Percentiles rank a stretch among this genome's conserved stretches.
phyloP scores from a whole-genome alignment of 345 rosid genomes.

The Hevea brasiliensis region DNA sequence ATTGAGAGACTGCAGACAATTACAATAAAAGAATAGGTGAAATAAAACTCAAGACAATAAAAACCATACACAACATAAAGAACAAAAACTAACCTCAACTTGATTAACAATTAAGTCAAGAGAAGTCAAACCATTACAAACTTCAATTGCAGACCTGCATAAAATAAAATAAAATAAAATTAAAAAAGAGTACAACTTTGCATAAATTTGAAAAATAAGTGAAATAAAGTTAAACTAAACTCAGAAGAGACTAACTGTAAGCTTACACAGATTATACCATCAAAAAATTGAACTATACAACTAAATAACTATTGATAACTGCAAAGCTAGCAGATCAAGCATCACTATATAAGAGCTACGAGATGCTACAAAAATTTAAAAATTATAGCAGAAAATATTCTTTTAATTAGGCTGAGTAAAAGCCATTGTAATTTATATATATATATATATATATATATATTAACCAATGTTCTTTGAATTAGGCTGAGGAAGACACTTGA shows the following conservation, averaged over 20 bases:
- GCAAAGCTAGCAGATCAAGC: neutral
- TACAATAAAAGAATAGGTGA: conserved; percentile 11
- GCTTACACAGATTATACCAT: neutral
- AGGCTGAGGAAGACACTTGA: neutral
- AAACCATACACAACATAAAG: neutral
- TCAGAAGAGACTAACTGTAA: neutral
- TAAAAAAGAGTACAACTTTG: neutral
- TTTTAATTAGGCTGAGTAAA: too few species aligned
- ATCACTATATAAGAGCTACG: neutral
- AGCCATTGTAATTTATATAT: too few species aligned
- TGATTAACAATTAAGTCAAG: conserved; percentile 44
- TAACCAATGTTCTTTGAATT: neutral
- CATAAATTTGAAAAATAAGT: neutral
- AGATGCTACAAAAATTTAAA: too few species aligned
- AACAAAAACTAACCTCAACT: conserved; percentile 43
- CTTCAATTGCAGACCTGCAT: conserved; percentile 48
- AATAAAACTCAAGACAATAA: neutral
- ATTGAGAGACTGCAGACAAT: conserved; percentile 47
- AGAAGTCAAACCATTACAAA: conserved; percentile 43
- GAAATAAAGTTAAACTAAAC: neutral
- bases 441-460: too few species aligned
- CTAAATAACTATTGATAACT: neutral
- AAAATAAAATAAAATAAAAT: too few species aligned
- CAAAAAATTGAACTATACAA: neutral
- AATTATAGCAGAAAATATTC: too few species aligned